Evolutionary conservation across 495 filamentous ascomycete genomes (phyloP).

Genomic region (Aspergillus haitiensis): DNA sequence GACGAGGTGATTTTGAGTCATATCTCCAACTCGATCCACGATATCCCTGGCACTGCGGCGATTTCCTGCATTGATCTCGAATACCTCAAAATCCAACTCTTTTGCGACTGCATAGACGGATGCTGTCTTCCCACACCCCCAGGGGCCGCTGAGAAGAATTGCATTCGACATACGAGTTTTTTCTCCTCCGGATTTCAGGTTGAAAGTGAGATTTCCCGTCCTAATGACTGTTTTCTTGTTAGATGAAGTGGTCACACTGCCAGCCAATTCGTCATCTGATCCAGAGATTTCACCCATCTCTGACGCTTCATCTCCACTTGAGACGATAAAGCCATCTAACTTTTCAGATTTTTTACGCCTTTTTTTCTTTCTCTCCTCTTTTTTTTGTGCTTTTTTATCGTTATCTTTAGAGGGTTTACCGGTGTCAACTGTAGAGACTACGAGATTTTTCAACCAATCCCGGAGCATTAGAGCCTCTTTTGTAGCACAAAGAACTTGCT

Average conservation of each 20-base stretch:
- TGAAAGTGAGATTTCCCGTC: conserved; percentile 47
- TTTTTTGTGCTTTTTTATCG: conserved; percentile 45
- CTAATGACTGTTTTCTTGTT: conserved; percentile 66
- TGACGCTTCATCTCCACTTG: conserved; percentile 75
- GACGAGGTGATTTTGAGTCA: conserved; percentile 94
- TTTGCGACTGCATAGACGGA: conserved; percentile 92
- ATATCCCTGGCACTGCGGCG: conserved; percentile 88
- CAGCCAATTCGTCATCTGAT: conserved; percentile 55
- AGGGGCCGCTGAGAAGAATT: conserved; percentile 83
- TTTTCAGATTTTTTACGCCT: conserved; percentile 66
- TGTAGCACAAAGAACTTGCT: conserved; percentile 75
- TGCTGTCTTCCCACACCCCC: conserved; percentile 91
- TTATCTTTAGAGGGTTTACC: conserved; percentile 49
- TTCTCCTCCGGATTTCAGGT: conserved; percentile 33
- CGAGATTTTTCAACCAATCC: conserved; percentile 80
- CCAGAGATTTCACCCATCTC: conserved; percentile 75
- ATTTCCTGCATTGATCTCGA: conserved; percentile 86
- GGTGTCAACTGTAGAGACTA: conserved; percentile 69
- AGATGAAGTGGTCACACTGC: conserved; percentile 34
- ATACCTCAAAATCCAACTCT: conserved; percentile 91
- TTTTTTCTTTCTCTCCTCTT: conserved; percentile 53
- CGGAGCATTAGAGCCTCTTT: conserved; percentile 68
- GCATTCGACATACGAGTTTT: conserved; percentile 55
- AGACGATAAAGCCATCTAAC: conserved; percentile 82
- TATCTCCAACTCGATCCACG: conserved; percentile 88